Conservation (phyloP, 768 basidiomycete species). For the Xerocomellus dryophilus region DNA sequence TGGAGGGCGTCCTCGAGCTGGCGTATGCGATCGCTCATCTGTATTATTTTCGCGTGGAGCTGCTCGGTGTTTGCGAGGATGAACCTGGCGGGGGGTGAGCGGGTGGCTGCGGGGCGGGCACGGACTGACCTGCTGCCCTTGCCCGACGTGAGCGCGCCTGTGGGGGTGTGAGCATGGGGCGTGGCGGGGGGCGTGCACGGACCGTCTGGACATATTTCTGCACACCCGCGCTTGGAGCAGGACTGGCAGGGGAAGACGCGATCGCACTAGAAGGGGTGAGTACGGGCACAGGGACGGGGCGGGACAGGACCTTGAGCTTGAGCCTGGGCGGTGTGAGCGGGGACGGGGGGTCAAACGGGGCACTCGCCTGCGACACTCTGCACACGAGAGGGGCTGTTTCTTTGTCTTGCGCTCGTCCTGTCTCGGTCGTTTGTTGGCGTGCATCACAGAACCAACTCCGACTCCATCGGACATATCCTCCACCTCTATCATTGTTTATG, state of each 20-base stretch:
- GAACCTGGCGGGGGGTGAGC: constrained; percentile 41
- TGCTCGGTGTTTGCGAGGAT: constrained; percentile 68
- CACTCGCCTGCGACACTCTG: constrained; percentile 59
- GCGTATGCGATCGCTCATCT: constrained; percentile 60
- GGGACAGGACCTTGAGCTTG: constrained; percentile 51
- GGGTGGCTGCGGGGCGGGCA: neutral
- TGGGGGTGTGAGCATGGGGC: neutral
- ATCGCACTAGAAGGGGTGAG: constrained; percentile 46
- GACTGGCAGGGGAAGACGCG: constrained; percentile 66
- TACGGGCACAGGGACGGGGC: neutral
- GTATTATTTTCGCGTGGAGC: constrained; percentile 59
- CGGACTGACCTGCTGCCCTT: constrained; percentile 55
- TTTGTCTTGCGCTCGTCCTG: constrained; percentile 32
- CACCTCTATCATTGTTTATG: constrained; percentile 22
- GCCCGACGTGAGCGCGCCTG: constrained; percentile 60
- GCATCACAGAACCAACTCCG: constrained; percentile 26
- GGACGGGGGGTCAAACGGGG: no score
- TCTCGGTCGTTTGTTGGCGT: constrained; percentile 43
- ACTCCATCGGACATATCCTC: constrained; percentile 23
- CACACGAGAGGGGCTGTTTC: constrained; percentile 54
- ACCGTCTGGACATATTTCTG: constrained; percentile 62
- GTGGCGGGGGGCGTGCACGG: neutral
- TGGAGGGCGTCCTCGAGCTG: constrained; percentile 62
- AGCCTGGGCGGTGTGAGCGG: constrained; percentile 28
- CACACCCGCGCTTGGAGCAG: constrained; percentile 64